Conservation (phyloP, 441 rosid genomes). For the Pelargonium fulgidum region DNA sequence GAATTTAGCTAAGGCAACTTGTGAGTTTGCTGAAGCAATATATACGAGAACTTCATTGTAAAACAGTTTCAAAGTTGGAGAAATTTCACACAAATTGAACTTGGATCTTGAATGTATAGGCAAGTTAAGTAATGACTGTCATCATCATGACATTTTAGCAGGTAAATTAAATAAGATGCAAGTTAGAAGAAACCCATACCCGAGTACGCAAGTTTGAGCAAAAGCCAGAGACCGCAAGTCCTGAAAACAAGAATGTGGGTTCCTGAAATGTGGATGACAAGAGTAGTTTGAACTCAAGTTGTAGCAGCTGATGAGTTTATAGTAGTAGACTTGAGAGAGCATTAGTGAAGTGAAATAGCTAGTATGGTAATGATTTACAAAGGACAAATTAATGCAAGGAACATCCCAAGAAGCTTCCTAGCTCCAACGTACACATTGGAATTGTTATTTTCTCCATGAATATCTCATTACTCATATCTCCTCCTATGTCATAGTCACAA, state of each 20-base stretch:
- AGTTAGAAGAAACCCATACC: background rate
- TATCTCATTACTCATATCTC: background rate
- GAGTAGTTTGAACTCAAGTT: too few species aligned
- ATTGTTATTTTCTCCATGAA: slow-evolving; percentile 5
- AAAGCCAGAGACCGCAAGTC: background rate
- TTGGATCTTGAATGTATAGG: too few species aligned
- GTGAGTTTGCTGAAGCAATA: too few species aligned
- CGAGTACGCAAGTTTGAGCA: background rate
- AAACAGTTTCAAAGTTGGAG: too few species aligned
- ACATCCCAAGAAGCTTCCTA: slow-evolving; percentile 5
- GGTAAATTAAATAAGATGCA: background rate
- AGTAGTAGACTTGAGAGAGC: background rate
- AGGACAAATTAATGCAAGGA: background rate
- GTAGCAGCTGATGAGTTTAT: background rate
- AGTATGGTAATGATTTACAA: background rate
- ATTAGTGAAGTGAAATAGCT: background rate
- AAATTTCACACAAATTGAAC: too few species aligned
- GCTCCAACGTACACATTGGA: background rate
- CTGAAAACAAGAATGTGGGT: background rate
- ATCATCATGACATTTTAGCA: too few species aligned
- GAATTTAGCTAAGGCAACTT: too few species aligned
- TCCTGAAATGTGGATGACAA: too few species aligned
- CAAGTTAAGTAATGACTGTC: too few species aligned
- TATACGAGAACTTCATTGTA: too few species aligned
- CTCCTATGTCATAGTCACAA: background rate